These are phyloP conservation scores for Pleurotus cornucopiae DNA, from an alignment of 768 basidiomycete genomes.

Conservation along the genomic window DNA sequence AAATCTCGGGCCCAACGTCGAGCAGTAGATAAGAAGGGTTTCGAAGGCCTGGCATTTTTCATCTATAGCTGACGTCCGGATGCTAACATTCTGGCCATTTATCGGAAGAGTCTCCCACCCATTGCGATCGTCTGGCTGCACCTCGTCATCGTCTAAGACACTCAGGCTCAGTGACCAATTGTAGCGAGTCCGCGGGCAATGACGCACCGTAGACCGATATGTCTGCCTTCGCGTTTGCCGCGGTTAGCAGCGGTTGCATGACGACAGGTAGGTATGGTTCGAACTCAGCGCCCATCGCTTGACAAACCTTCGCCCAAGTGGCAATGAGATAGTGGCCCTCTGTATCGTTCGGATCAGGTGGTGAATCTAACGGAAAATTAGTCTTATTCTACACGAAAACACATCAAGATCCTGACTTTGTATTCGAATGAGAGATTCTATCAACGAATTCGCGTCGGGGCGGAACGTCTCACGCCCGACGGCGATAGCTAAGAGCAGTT, in stretches of 20 bases:
- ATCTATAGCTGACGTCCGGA: constrained; percentile 77
- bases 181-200: neutral
- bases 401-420: constrained; percentile 51
- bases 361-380: constrained; percentile 43
- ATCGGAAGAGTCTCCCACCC: constrained; percentile 78
- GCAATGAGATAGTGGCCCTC: constrained; percentile 76
- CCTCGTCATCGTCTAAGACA: constrained; percentile 47
- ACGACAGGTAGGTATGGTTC: constrained; percentile 83
- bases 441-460: constrained; percentile 65
- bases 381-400: neutral
- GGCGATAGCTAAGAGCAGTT: constrained; percentile 61
- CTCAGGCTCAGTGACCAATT: constrained; percentile 2
- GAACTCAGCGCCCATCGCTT: constrained; percentile 80
- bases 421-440: constrained; percentile 69
- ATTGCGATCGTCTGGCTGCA: constrained; percentile 53
- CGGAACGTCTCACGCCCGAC: constrained; percentile 80
- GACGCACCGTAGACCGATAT: constrained; percentile 65
- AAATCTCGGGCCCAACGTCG: constrained; percentile 60
- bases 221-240: constrained; percentile 79
- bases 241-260: constrained; percentile 72
- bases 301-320: constrained; percentile 88
- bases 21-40: constrained; percentile 78
- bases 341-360: constrained; percentile 67
- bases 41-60: constrained; percentile 88
- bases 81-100: constrained; percentile 74